A percentile compares a stretch with the other conserved stretches of the same genome.
phyloP scores from a whole-genome alignment of 768 basidiomycete genomes.

The Tricholoma terreum region DNA sequence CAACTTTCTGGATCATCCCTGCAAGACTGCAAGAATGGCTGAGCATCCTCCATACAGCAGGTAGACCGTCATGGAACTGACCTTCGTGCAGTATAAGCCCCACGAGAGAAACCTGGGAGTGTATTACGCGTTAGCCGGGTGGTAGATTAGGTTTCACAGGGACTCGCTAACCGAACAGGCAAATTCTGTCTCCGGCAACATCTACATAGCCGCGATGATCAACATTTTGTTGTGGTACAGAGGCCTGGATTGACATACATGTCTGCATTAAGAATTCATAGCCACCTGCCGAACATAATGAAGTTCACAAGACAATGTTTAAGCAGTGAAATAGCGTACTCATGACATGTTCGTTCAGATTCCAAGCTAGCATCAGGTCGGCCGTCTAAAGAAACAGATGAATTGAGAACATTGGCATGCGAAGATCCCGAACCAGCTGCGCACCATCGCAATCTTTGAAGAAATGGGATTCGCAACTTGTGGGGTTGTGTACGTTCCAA shows the following conservation, averaged over 20 bases:
- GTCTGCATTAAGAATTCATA: slow-evolving; percentile 62
- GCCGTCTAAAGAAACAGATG: slow-evolving; percentile 29
- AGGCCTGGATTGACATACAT: slow-evolving; percentile 26
- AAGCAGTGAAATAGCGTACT: slow-evolving; percentile 24
- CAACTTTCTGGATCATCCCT: slow-evolving; percentile 53
- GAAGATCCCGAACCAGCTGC: background rate
- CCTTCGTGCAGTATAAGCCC: slow-evolving; percentile 61
- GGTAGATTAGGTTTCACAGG: background rate
- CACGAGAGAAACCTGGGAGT: slow-evolving; percentile 52
- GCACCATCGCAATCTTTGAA: slow-evolving; percentile 38
- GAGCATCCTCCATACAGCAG: background rate
- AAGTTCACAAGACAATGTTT: background rate
- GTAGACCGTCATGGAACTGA: slow-evolving; percentile 9
- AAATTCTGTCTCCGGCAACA: slow-evolving; percentile 53
- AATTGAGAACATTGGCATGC: background rate
- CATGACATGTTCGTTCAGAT: slow-evolving; percentile 47
- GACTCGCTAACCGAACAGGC: slow-evolving; percentile 47
- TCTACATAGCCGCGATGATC: slow-evolving; percentile 26
- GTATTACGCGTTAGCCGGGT: background rate
- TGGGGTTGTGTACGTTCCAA: slow-evolving; percentile 47
- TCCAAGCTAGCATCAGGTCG: slow-evolving; percentile 49
- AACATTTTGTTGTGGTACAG: background rate
- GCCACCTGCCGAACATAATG: slow-evolving; percentile 32
- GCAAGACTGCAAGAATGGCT: slow-evolving; percentile 30
- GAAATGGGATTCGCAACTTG: slow-evolving; percentile 33